These are phyloP conservation scores for Silene conica DNA, from an alignment of 148 eudicot genomes.

Conservation along the genomic window DNA sequence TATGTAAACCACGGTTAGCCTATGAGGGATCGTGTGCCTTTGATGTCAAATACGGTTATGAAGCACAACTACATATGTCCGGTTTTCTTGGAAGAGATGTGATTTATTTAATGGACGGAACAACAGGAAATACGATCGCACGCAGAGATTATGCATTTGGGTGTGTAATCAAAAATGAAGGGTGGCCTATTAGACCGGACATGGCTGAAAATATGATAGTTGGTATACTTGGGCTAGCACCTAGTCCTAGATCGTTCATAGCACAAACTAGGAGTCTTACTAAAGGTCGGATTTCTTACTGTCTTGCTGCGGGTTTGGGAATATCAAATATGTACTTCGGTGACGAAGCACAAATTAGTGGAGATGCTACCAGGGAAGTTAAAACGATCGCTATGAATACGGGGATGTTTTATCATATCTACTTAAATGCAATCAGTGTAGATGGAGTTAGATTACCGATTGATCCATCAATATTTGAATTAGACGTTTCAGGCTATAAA, in stretches of 20 bases:
- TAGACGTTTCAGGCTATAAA: not conserved
- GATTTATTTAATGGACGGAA: no score
- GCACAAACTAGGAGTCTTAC: not conserved
- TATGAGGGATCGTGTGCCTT: not conserved
- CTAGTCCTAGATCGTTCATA: not conserved
- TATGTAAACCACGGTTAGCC: not conserved
- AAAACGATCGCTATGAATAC: conserved; percentile 5
- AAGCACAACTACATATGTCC: not conserved
- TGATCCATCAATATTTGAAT: conserved; percentile 10
- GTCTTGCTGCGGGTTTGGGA: not conserved
- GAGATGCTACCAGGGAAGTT: not conserved
- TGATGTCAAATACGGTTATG: not conserved
- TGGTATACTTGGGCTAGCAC: conserved; percentile 5
- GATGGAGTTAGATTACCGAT: no score
- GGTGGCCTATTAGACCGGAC: not conserved
- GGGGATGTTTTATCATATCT: not conserved
- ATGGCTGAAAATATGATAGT: not conserved
- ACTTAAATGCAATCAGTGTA: conserved; percentile 14
- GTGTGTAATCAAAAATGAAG: not conserved
- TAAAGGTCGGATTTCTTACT: conserved; percentile 15
- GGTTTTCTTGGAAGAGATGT: not conserved
- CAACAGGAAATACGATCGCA: not conserved
- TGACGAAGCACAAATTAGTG: not conserved
- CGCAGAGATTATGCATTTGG: conserved; percentile 9
- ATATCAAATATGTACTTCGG: not conserved